Percentiles rank a stretch among this genome's conserved stretches.
phyloP scores from a whole-genome alignment of 257 asterid species.

The Rehmannia glutinosa region DNA sequence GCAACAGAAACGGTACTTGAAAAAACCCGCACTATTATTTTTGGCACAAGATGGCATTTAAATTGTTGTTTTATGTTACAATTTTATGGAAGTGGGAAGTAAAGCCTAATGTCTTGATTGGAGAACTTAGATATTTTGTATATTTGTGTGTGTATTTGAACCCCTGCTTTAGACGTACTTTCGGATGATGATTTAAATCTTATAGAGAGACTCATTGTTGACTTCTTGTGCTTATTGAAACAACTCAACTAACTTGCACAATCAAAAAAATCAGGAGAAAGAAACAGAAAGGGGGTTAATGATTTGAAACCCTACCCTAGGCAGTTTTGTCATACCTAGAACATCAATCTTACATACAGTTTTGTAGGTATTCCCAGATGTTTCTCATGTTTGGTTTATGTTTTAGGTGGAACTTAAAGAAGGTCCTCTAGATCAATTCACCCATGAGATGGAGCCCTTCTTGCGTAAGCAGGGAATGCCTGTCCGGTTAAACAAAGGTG shows the following conservation, averaged over 20 bases:
- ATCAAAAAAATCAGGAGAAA: neutral
- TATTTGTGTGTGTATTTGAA: too few relatives aligned
- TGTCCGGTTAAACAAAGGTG: constrained; percentile 85
- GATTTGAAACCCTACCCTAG: neutral
- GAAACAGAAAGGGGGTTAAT: neutral
- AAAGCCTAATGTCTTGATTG: neutral
- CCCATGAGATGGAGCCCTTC: constrained; percentile 96
- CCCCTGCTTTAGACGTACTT: too few relatives aligned
- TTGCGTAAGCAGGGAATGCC: constrained; percentile 99
- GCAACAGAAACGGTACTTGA: constrained; percentile 74
- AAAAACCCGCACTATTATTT: neutral
- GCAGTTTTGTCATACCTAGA: neutral
- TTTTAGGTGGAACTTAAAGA: constrained; percentile 91
- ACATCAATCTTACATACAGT: neutral
- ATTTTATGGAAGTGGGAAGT: neutral
- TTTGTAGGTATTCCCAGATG: neutral
- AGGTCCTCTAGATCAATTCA: constrained; percentile 93
- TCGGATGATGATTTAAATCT: too few relatives aligned
- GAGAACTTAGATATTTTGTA: neutral
- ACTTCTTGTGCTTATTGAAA: too few relatives aligned
- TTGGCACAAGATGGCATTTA: neutral
- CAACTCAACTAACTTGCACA: too few relatives aligned
- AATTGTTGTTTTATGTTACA: neutral
- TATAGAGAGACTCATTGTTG: too few relatives aligned
- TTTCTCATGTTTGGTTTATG: constrained; percentile 3